Evolutionary conservation across 257 asterid species (phyloP).

Genomic region (Fraxinus pennsylvanica): DNA sequence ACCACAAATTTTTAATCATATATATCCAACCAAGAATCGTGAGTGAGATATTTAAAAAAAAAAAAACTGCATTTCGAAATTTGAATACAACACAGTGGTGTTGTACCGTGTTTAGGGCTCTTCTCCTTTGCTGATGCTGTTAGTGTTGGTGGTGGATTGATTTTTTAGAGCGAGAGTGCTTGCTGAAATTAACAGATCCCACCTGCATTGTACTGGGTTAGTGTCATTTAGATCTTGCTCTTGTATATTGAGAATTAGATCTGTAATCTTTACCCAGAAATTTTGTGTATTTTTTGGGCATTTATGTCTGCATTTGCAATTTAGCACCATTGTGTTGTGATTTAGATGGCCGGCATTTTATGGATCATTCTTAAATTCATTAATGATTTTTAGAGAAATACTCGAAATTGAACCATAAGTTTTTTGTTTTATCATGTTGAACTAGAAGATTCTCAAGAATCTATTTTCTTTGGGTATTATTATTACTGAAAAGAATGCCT

Average conservation of each 20-base stretch:
- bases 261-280: constrained; percentile 26
- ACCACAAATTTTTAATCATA: background rate
- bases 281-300: background rate
- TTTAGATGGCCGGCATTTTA: constrained; percentile 19
- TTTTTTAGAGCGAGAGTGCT: background rate
- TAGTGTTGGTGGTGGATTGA: background rate
- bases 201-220: constrained; percentile 43
- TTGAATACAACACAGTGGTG: background rate
- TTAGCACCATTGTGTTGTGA: background rate
- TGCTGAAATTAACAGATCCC: constrained; percentile 12
- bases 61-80: background rate
- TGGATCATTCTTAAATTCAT: background rate
- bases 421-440: background rate
- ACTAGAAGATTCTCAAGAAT: constrained; percentile 3
- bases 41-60: too few species aligned
- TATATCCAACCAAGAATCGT: background rate
- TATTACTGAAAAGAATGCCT: background rate
- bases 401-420: constrained; percentile 5
- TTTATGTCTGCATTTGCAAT: constrained; percentile 1
- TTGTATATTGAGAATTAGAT: constrained; percentile 28
- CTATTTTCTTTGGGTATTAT: background rate
- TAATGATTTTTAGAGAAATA: background rate
- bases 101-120: background rate
- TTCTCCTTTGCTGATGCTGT: constrained; percentile 13
- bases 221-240: constrained; percentile 9